phyloP scores from a whole-genome alignment of 2,329 filamentous ascomycete species.

The Ceratocystis cubensis region DNA sequence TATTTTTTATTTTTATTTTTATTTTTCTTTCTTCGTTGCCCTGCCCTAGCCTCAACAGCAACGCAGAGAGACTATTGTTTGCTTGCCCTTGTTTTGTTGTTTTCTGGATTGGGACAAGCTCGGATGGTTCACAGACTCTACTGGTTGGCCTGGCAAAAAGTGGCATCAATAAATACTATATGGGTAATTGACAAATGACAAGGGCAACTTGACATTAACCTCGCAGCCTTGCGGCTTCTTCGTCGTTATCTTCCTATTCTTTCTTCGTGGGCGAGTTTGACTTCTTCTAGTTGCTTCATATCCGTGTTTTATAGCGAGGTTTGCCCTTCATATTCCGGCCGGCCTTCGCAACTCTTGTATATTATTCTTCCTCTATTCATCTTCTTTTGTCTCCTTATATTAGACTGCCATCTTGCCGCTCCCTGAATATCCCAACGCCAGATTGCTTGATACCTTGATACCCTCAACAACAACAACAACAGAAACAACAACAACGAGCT shows the following conservation, averaged over 20 bases:
- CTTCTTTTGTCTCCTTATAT: not conserved
- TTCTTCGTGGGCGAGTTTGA: too few species aligned
- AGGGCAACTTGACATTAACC: not conserved
- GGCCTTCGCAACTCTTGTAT: too few species aligned
- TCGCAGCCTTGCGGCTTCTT: too few species aligned
- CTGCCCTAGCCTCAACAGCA: not conserved
- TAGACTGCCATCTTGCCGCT: not conserved
- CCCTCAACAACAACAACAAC: not conserved
- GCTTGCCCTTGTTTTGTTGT: not conserved
- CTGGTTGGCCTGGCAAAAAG: conserved; percentile 10
- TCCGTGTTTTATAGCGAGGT: too few species aligned
- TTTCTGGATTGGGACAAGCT: conserved; percentile 2
- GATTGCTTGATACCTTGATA: not conserved
- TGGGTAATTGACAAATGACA: not conserved
- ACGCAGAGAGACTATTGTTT: too few species aligned
- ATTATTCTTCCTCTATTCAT: not conserved
- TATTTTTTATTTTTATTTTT: not conserved
- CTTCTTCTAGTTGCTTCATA: too few species aligned
- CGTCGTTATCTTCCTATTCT: too few species aligned
- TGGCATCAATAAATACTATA: not conserved
- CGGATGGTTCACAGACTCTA: not conserved
- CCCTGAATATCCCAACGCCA: not conserved
- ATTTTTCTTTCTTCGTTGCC: not conserved
- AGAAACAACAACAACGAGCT: too few species aligned
- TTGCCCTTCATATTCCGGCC: too few species aligned